phyloP scores from a whole-genome alignment of 2,329 filamentous ascomycete species.

The Daldinia sp. region DNA sequence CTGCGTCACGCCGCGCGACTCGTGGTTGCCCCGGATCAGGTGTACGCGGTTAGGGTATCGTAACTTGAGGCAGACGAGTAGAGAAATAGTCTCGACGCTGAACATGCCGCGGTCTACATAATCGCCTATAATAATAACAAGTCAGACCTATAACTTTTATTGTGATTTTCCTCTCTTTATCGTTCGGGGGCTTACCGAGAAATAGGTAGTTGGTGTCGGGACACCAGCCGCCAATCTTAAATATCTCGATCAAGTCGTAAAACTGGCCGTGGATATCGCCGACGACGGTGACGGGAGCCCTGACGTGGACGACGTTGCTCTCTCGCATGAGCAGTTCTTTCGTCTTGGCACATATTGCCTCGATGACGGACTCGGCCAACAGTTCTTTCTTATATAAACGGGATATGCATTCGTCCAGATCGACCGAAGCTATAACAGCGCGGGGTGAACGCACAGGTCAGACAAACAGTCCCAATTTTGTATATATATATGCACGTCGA shows the following conservation, averaged over 20 bases:
- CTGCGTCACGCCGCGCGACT: conserved; percentile 96
- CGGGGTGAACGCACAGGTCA: neutral
- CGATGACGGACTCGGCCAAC: conserved; percentile 95
- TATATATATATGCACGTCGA: neutral
- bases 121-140: conserved; percentile 75
- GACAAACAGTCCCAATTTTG: neutral
- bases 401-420: conserved; percentile 98
- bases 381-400: conserved; percentile 97
- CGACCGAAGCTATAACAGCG: conserved; percentile 79
- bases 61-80: conserved; percentile 96
- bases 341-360: conserved; percentile 98
- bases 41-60: conserved; percentile 96
- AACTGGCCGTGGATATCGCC: conserved; percentile 99
- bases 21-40: conserved; percentile 96
- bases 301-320: conserved; percentile 98
- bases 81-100: conserved; percentile 97
- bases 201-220: conserved; percentile 99
- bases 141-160: conserved; percentile 7
- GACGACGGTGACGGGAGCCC: conserved; percentile 94
- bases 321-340: conserved; percentile 99
- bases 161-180: neutral
- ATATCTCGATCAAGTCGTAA: conserved; percentile 99
- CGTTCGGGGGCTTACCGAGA: conserved; percentile 71
- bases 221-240: conserved; percentile 96
- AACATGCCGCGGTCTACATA: conserved; percentile 99